Evolutionary conservation across 2,329 filamentous ascomycete genomes (phyloP), one percentile per base, ranked within the genome.

Genomic region (Aspergillus fijiensis): DNA sequence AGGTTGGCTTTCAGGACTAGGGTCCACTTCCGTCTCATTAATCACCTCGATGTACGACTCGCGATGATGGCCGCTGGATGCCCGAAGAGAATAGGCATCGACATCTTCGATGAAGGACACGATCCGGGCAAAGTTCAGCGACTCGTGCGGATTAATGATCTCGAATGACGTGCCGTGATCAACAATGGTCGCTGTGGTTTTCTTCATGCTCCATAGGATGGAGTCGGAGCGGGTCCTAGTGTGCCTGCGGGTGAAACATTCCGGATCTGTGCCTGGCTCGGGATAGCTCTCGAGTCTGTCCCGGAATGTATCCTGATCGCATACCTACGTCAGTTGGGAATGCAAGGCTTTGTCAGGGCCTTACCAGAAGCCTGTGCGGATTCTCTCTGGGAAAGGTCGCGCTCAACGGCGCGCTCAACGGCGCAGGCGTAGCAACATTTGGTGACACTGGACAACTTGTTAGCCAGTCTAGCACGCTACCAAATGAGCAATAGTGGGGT

Each of bases 81-180:
- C 55, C 7, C 63, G 21, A 16, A 63, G 25, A 4, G 67, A 69
- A 52, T 66, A 70, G 39, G 49, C 59, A 58, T 74, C 69, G n/a
- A 71, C 68, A 48, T 74, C 72, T 51, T 76, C 73, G 33, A 74
- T 73, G 50, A 69, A 73, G 9, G 74, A 76, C 31, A 75, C 70
- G 21, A 76, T 75, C 19, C 71, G 68, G 12, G 72, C 67, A n/a
- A 74, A 63, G 52, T 72, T 69, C 19, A 76, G 61, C 10, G 74
- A 76, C 54, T 73, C 71, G 53, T 72, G 72, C 29, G 73, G 74
- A 42, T 77, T 77, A 19, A 77, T 57, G 19, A 77, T 77, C 35
- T 77, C 74, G 51, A 77, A 77, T 9, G 68, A 69, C 10, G 73
- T 65, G 12, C 74, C 74, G 51, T 74, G 69, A 58, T 75, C 70